Percentiles rank a stretch among this genome's conserved stretches.
Evolutionary conservation across 345 rosid species (phyloP).

Genomic region (Rhizophora apiculata): DNA sequence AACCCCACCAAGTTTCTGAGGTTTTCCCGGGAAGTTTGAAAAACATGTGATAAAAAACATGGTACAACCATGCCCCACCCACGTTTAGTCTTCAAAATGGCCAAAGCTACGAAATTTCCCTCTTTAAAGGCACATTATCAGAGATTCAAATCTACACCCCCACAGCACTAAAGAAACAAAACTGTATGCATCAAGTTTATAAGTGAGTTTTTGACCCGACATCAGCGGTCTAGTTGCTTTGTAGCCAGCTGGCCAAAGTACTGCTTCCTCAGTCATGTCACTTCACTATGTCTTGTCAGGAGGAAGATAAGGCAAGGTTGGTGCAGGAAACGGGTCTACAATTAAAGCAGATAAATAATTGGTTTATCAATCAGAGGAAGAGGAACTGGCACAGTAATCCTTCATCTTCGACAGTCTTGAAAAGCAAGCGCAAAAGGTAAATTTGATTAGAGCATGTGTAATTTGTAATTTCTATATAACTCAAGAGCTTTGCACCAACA

Average conservation of each 20-base stretch:
- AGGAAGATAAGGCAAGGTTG: constrained; percentile 94
- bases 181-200: background rate
- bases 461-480: background rate
- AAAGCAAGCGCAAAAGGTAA: constrained; percentile 95
- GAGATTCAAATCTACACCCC: background rate
- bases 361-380: constrained; percentile 99
- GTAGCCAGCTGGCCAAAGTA: constrained; percentile 1
- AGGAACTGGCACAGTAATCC: constrained; percentile 97
- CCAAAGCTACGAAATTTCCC: constrained; percentile 17
- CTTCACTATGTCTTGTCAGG: constrained; percentile 42
- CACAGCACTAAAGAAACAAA: background rate
- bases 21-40: background rate
- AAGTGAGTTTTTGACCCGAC: constrained; percentile 15
- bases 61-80: background rate
- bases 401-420: constrained; percentile 70
- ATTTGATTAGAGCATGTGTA: background rate
- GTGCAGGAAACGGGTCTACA: constrained; percentile 98
- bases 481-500: constrained; percentile 44
- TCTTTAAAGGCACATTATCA: background rate
- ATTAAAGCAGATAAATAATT: constrained; percentile 93
- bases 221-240: constrained; percentile 7
- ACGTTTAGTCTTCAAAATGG: background rate
- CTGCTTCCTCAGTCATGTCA: background rate
- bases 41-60: constrained; percentile 3
- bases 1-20: constrained; percentile 3